Conservation (phyloP, 73 alveolate genomes). For the Paramecium pentaurelia region DNA sequence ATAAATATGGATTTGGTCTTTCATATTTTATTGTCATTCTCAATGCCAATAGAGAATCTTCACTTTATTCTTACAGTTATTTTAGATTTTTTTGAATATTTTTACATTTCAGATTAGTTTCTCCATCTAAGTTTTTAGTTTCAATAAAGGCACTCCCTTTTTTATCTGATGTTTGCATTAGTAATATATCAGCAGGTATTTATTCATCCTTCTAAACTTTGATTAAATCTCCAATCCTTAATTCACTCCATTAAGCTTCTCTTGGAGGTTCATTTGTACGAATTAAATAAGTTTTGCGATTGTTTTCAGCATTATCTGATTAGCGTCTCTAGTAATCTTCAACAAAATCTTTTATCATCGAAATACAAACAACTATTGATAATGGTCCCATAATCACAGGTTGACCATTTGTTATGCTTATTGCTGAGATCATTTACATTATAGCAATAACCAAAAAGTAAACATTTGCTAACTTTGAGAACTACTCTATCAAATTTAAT, state of each 20-base stretch:
- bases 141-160: conserved; percentile 86
- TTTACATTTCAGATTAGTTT: conserved; percentile 69
- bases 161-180: conserved; percentile 70
- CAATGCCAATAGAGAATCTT: conserved; percentile 45
- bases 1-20: conserved; percentile 53
- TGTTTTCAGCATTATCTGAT: conserved; percentile 85
- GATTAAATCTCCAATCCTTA: conserved; percentile 33
- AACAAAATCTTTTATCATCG: conserved; percentile 94
- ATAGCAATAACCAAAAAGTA: conserved; percentile 86
- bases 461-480: conserved; percentile 84
- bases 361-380: conserved; percentile 47
- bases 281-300: conserved; percentile 27
- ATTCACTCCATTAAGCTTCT: background rate
- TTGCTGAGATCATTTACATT: conserved; percentile 78
- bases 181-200: conserved; percentile 87
- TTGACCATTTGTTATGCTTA: conserved; percentile 83
- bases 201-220: conserved; percentile 24
- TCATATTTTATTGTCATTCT: conserved; percentile 46
- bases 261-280: background rate
- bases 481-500: conserved; percentile 81
- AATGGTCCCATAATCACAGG: conserved; percentile 80
- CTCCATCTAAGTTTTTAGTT: conserved; percentile 89
- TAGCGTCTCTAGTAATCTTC: conserved; percentile 86
- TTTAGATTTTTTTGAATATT: conserved; percentile 39
- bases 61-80: conserved; percentile 64